Base-by-base conservation (phyloP, 2,329 filamentous ascomycete genomes). In the Botrytis galanthina region DNA sequence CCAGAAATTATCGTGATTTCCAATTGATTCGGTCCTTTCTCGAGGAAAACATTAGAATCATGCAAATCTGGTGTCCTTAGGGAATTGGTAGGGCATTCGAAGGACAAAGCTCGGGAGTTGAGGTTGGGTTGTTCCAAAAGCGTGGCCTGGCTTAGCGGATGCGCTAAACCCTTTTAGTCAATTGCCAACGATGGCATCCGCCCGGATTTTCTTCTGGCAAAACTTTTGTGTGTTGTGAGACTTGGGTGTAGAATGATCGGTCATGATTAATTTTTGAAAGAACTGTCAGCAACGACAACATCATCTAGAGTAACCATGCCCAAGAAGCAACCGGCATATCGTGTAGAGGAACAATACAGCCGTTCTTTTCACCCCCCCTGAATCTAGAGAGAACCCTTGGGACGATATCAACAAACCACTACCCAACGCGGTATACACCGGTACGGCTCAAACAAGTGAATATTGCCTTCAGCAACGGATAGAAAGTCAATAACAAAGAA, bases 111-210 rank as follows among this genome's bases (percentile, higher is more conserved):
- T 57, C 51, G 71, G 51, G 48, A 54, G 63, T 54, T 54, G 44
- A 68, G 71, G 64, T 72, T 60, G 57, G 57, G 37, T 66, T 72
- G 70, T 32, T 42, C 57, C n/a, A 66, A 66, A 63, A 44, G 35
- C 51, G 39, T 72, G 60, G 62, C 46, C 46, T 72, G 71, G 71
- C 62, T 72, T 72, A 72, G 69, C 71, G 71, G 71, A n/a, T 48
- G 48, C 51, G 42, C 71, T 72, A 72, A 44, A 48, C 71, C 71
- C 7, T 2, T 61, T 72, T 61, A 3, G 71, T 59, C 63, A 39
- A 35, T 22, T 72, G 71, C 62, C 71, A 72, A 67, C 71, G 51
- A 68, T 68, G 46, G 64, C 64, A 68, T 54, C 64, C 64, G 64
- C 64, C 64, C 64, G 64, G 64, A 68, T 68, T 68, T 57, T 57